phyloP scores from a whole-genome alignment of 352 stramenopile genomes.

The Pilasporangium apinafurcum region DNA sequence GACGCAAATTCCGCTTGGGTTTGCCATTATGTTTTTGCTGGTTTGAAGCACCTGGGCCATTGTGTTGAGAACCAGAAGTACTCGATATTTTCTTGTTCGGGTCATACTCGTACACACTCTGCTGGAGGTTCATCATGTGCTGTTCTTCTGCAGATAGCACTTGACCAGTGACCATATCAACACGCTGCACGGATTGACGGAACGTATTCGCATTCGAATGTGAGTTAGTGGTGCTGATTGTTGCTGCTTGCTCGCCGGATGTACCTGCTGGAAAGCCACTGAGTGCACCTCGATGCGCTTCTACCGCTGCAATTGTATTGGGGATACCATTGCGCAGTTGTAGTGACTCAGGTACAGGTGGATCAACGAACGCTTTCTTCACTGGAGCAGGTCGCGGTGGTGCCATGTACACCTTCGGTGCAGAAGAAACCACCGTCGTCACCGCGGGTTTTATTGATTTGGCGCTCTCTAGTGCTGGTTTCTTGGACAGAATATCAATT shows the following conservation, averaged over 20 bases:
- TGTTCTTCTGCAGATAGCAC: constrained; percentile 63
- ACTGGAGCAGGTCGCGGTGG: constrained; percentile 50
- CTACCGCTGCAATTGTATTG: constrained; percentile 42
- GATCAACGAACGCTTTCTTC: constrained; percentile 12
- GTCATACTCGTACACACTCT: constrained; percentile 83
- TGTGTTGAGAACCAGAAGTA: neutral
- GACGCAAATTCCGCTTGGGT: constrained; percentile 50
- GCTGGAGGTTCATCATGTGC: constrained; percentile 76
- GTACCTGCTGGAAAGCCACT: constrained; percentile 60
- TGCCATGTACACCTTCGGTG: constrained; percentile 63
- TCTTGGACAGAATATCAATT: constrained; percentile 17
- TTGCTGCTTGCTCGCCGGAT: constrained; percentile 35
- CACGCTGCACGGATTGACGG: constrained; percentile 18
- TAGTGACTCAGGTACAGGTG: neutral
- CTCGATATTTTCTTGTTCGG: constrained; percentile 32
- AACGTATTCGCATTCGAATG: neutral
- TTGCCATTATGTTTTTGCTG: constrained; percentile 7
- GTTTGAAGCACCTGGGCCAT: neutral
- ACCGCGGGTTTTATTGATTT: constrained; percentile 6
- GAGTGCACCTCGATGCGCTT: constrained; percentile 47
- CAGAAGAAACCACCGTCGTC: constrained; percentile 25
- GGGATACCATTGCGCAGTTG: constrained; percentile 15
- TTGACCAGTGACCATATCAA: constrained; percentile 69
- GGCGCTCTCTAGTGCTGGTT: constrained; percentile 7
- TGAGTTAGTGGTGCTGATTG: neutral